phyloP scores from a whole-genome alignment of 148 eudicot genomes.

The Talinum fruticosum region DNA sequence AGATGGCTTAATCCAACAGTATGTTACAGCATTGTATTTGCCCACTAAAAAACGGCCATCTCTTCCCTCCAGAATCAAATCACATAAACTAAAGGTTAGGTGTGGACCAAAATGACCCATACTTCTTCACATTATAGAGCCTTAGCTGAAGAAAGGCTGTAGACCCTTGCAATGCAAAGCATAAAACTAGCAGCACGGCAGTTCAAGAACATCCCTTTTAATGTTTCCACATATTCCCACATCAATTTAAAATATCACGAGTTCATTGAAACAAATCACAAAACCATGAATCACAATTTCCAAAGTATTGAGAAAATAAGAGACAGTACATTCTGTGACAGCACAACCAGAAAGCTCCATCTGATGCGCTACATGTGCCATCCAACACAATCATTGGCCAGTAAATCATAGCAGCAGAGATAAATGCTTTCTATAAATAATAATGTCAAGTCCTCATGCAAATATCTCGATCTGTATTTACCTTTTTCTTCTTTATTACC shows the following conservation, averaged over 20 bases:
- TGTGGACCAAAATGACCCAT: not conserved
- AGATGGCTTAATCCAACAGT: no score
- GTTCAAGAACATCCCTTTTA: not conserved
- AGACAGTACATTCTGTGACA: not conserved
- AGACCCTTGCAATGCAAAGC: not conserved
- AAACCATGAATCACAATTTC: not conserved
- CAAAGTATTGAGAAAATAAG: not conserved
- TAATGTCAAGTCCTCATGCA: not conserved
- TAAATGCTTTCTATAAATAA: not conserved
- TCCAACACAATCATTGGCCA: not conserved
- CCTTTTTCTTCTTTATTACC: constrained; percentile 99
- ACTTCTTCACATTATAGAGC: not conserved
- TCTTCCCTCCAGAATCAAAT: not conserved
- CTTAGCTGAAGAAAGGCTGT: not conserved
- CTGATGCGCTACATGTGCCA: not conserved
- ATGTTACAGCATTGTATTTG: not conserved
- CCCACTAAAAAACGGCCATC: not conserved
- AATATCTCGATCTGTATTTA: constrained; percentile 24
- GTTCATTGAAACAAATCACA: not conserved
- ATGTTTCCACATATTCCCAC: not conserved
- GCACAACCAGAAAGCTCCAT: constrained; percentile 15
- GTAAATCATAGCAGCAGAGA: not conserved
- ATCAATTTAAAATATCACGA: not conserved
- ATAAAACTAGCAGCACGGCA: not conserved
- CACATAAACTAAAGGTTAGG: not conserved